These are phyloP conservation scores for Mimosa bimucronata DNA, from an alignment of 306 rosid genomes.

Conservation along the genomic window DNA sequence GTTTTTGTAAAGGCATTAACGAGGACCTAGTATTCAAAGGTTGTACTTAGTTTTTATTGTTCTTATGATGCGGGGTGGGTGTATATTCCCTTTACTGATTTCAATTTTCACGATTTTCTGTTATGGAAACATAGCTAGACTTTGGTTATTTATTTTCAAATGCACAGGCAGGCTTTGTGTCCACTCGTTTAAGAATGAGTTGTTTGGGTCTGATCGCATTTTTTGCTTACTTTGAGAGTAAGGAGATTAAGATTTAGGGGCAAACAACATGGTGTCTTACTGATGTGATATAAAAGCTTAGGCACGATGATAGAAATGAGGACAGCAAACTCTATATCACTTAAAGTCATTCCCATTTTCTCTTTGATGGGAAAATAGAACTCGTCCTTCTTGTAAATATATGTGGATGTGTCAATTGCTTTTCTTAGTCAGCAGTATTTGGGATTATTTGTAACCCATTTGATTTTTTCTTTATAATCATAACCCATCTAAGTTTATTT, in stretches of 20 bases:
- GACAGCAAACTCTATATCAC: background rate
- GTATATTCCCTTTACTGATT: no score
- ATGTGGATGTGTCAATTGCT: background rate
- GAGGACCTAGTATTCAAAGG: background rate
- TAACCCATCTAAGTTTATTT: background rate
- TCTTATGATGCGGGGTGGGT: background rate
- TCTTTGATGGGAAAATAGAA: background rate
- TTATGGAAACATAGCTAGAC: slow-evolving; percentile 16
- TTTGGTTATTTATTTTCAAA: background rate
- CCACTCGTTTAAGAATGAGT: background rate
- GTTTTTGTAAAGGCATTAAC: background rate
- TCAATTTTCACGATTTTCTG: no score
- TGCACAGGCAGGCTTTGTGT: background rate
- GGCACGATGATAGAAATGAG: background rate
- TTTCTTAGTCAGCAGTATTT: background rate
- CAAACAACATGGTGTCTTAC: no score
- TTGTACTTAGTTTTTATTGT: background rate
- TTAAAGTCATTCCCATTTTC: background rate
- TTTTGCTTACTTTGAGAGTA: no score
- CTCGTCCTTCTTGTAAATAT: background rate
- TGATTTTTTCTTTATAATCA: background rate
- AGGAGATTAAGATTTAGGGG: no score
- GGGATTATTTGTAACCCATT: background rate
- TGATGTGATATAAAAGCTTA: background rate
- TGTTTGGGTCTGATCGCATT: background rate